Evolutionary conservation across 768 basidiomycete genomes (phyloP).

Genomic region (Mycena galericulata): DNA sequence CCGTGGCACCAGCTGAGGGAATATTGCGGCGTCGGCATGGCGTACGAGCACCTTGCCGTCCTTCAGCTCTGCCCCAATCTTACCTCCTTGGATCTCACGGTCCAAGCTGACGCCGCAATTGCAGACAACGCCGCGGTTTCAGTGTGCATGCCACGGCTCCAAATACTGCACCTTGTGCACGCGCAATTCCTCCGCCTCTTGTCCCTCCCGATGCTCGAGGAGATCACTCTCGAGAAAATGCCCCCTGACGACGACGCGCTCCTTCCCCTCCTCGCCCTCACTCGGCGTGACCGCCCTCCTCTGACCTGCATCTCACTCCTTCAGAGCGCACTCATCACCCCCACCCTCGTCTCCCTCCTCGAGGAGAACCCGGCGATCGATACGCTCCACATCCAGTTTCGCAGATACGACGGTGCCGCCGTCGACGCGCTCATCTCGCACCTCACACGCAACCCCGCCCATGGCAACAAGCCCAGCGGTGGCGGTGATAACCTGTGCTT

Average conservation of each 20-base stretch:
- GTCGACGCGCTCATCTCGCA: not conserved
- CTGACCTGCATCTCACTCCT: not conserved
- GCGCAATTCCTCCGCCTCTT: slow-evolving; percentile 2
- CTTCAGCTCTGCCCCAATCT: slow-evolving; percentile 4
- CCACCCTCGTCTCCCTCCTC: slow-evolving; percentile 10
- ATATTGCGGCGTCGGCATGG: not conserved
- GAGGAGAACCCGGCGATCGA: not conserved
- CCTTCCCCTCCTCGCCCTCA: slow-evolving; percentile 6
- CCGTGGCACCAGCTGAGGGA: slow-evolving; percentile 18
- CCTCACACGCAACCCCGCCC: not conserved
- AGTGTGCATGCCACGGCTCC: not conserved
- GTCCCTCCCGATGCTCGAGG: not conserved
- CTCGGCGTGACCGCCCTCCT: slow-evolving; percentile 10
- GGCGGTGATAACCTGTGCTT: no score
- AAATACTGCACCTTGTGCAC: not conserved
- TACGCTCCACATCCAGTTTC: not conserved
- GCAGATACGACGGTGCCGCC: not conserved
- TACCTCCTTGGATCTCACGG: not conserved
- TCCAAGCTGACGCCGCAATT: not conserved
- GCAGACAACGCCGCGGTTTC: not conserved
- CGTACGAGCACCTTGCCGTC: slow-evolving; percentile 11
- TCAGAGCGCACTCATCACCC: not conserved
- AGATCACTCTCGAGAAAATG: not conserved
- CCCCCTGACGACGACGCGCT: not conserved
- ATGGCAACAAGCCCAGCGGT: no score